These are phyloP conservation scores for Phaseolus lunatus DNA, from an alignment of 306 rosid genomes.

Conservation along the genomic window DNA sequence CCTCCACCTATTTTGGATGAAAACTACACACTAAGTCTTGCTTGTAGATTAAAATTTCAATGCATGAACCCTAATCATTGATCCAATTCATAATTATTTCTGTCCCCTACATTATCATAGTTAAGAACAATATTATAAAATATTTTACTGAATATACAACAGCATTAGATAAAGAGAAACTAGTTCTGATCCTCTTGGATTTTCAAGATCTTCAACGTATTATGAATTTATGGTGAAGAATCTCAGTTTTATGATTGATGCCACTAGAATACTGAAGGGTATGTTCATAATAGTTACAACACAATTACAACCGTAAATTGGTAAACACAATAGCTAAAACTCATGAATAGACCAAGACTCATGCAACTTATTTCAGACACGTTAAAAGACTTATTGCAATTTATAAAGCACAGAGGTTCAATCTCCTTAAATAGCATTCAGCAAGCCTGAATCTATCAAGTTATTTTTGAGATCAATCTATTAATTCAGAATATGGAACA, in stretches of 20 bases:
- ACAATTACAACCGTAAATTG: neutral
- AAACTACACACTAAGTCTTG: neutral
- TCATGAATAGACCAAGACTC: slow-evolving; percentile 1
- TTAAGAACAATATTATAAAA: neutral
- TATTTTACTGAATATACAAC: neutral
- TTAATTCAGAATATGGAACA: slow-evolving; percentile 7
- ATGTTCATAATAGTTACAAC: neutral
- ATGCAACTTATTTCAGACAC: slow-evolving; percentile 13
- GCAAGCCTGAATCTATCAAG: neutral
- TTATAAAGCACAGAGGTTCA: slow-evolving; percentile 15
- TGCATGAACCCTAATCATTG: neutral
- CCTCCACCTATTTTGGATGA: neutral
- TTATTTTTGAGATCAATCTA: slow-evolving; percentile 11
- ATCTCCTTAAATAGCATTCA: slow-evolving; percentile 8
- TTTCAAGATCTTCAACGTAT: neutral
- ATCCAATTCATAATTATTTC: neutral
- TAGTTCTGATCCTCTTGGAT: neutral
- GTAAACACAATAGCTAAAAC: neutral
- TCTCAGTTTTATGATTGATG: slow-evolving; percentile 2
- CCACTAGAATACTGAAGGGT: neutral
- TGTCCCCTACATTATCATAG: neutral
- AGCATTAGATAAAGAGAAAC: neutral
- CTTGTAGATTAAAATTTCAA: neutral
- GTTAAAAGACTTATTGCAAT: neutral
- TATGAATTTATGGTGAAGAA: slow-evolving; percentile 4